Percentiles rank a stretch among this genome's conserved stretches.
Conservation (phyloP, 139 green algal species). For the Limnomonas spitsbergensis region DNA sequence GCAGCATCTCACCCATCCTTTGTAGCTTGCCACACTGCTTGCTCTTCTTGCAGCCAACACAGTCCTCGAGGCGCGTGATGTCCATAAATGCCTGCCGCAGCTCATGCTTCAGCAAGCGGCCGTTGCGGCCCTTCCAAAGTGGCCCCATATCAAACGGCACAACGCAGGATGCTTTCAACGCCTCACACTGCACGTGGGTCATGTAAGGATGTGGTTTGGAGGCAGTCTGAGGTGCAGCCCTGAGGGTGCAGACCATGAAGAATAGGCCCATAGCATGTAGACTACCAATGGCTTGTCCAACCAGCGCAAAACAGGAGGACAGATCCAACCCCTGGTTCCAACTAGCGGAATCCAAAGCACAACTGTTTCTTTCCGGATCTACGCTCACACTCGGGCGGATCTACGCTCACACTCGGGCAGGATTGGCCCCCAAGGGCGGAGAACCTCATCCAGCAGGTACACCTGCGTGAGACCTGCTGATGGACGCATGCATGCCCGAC, state of each 20-base stretch:
- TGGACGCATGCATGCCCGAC: constrained; percentile 90
- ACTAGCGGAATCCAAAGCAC: no score
- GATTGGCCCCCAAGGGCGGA: constrained; percentile 69
- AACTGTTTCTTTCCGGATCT: no score
- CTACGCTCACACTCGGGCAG: constrained; percentile 73
- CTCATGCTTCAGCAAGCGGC: constrained; percentile 43
- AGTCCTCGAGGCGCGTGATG: constrained; percentile 96
- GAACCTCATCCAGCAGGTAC: constrained; percentile 67
- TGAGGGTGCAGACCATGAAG: no score
- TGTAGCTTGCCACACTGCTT: constrained; percentile 99
- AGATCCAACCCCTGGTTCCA: no score
- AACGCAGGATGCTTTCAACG: constrained; percentile 62
- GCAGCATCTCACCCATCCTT: constrained; percentile 78
- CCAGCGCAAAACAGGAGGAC: no score
- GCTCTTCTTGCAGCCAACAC: constrained; percentile 98
- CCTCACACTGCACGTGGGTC: background rate
- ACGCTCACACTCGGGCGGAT: no score
- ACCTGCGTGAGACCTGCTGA: constrained; percentile 82
- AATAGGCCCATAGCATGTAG: no score
- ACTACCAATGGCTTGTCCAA: no score
- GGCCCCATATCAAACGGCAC: constrained; percentile 89
- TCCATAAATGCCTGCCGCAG: constrained; percentile 75
- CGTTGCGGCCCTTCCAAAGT: constrained; percentile 79
- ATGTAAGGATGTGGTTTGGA: no score
- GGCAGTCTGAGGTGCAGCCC: no score